Percentiles rank a stretch among this genome's conserved stretches.
phyloP scores from a whole-genome alignment of 2,329 filamentous ascomycete genomes.

The Neofusicoccum umdonicola region DNA sequence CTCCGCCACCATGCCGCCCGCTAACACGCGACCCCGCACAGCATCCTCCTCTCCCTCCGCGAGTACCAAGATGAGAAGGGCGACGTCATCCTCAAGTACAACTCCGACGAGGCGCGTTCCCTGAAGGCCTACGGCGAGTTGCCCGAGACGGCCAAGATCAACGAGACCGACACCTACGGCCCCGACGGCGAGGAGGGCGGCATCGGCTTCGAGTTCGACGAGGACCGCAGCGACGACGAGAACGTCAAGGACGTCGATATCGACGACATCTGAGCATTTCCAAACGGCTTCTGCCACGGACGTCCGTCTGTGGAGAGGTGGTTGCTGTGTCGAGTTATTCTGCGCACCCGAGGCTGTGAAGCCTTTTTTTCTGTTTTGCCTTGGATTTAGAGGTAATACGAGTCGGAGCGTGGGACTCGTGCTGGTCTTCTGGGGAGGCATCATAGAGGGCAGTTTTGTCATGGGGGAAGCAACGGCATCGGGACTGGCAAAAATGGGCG shows the following conservation, averaged over 20 bases:
- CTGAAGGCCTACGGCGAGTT: conserved; percentile 97
- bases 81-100: conserved; percentile 78
- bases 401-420: not conserved
- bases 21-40: not conserved
- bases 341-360: not conserved
- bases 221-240: conserved; percentile 70
- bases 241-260: conserved; percentile 84
- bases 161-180: conserved; percentile 94
- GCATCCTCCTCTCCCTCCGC: conserved; percentile 62
- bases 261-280: conserved; percentile 73
- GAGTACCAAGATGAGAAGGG: conserved; percentile 95
- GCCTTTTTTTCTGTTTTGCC: not conserved
- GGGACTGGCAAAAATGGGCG: not conserved
- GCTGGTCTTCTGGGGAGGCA: conserved; percentile 8
- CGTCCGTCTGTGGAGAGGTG: not conserved
- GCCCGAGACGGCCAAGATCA: conserved; percentile 98
- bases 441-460: not conserved
- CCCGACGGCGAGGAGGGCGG: conserved; percentile 87
- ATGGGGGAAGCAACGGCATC: not conserved
- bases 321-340: not conserved
- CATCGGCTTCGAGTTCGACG: conserved; percentile 98
- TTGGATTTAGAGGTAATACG: not conserved
- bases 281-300: not conserved
- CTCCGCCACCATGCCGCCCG: not conserved
- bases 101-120: conserved; percentile 80